These are phyloP conservation scores for Coemansia asiatica DNA, from an alignment of 192 early-diverging fungal genomes.

Conservation along the genomic window DNA sequence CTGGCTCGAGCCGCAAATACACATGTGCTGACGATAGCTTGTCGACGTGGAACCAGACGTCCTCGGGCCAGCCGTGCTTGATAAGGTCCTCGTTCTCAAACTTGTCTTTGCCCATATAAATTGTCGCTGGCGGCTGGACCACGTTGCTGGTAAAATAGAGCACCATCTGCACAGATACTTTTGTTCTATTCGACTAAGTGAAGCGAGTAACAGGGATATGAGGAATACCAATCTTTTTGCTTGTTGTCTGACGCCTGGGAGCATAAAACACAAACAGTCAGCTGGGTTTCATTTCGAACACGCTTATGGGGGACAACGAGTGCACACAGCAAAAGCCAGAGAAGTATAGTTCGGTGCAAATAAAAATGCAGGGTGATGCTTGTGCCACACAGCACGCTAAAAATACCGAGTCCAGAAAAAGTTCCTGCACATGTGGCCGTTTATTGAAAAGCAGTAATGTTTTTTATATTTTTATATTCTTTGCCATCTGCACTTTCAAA, in stretches of 20 bases:
- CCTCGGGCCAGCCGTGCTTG: slow-evolving; percentile 91
- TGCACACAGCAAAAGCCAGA: no score
- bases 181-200: background rate
- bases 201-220: no score
- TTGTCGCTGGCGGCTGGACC: slow-evolving; percentile 68
- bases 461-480: no score
- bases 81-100: slow-evolving; percentile 97
- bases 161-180: slow-evolving; percentile 56
- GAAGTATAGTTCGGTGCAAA: background rate
- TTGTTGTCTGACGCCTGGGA: no score
- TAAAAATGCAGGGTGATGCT: background rate
- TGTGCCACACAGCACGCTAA: background rate
- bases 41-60: slow-evolving; percentile 96
- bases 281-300: no score
- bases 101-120: slow-evolving; percentile 99
- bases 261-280: no score
- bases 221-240: background rate
- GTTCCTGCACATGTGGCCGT: background rate
- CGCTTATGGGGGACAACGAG: no score
- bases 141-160: slow-evolving; percentile 70
- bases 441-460: background rate
- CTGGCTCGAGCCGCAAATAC: slow-evolving; percentile 76
- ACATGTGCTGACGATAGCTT: slow-evolving; percentile 98
- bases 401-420: no score
- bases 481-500: no score